These are phyloP conservation scores for Salvia splendens DNA, from an alignment of 257 asterid species.

Conservation along the genomic window DNA sequence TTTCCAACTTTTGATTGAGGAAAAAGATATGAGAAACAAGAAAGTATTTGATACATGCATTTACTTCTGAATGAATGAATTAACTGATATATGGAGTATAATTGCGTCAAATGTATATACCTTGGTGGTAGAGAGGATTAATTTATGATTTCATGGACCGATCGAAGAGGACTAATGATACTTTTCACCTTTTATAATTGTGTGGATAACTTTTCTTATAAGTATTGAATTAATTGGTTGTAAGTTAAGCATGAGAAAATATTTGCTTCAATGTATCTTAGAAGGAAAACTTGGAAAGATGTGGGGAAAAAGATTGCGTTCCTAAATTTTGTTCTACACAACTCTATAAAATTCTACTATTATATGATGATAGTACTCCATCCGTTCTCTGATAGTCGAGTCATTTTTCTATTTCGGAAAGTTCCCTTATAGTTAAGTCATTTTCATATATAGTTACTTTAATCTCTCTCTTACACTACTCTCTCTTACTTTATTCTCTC, in stretches of 20 bases:
- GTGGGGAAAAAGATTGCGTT: not conserved
- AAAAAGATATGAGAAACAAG: not conserved
- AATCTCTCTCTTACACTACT: too few relatives aligned
- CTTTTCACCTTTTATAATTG: not conserved
- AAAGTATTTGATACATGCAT: not conserved
- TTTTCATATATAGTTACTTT: too few relatives aligned
- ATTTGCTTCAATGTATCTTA: slow-evolving; percentile 31
- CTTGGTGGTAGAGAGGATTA: slow-evolving; percentile 1
- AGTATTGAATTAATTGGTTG: slow-evolving; percentile 36
- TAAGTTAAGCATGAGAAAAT: slow-evolving; percentile 33
- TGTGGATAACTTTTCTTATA: slow-evolving; percentile 34
- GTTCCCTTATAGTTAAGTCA: too few relatives aligned
- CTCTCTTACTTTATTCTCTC: too few relatives aligned
- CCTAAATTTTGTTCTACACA: not conserved
- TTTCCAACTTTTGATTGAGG: not conserved
- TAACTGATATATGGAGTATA: not conserved
- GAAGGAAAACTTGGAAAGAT: slow-evolving; percentile 30
- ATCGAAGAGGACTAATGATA: slow-evolving; percentile 8
- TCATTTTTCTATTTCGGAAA: too few relatives aligned
- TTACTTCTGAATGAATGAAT: not conserved
- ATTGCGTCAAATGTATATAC: not conserved
- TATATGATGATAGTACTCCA: too few relatives aligned
- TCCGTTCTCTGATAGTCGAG: too few relatives aligned
- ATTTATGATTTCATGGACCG: not conserved
- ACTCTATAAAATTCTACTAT: too few relatives aligned